A percentile compares a stretch with the other conserved stretches of the same genome.
These are phyloP conservation scores for Moesziomyces antarcticus DNA, from an alignment of 1,284 basidiomycete genomes.

Conservation along the genomic window DNA sequence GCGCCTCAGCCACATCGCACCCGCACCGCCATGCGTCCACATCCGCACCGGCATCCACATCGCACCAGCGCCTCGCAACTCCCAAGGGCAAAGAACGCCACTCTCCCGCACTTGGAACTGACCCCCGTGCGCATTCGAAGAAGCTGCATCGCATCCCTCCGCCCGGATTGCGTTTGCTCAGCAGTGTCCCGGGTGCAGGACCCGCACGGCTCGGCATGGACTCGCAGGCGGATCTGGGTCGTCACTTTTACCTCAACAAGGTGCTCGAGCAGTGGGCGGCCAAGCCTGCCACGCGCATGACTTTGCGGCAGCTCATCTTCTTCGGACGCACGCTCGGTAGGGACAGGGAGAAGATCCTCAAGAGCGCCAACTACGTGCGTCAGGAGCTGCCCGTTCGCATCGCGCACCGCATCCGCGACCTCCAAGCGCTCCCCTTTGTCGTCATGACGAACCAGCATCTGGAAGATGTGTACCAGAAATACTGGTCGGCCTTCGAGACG, in stretches of 20 bases:
- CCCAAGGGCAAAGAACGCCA: conserved; percentile 19
- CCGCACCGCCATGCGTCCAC: conserved; percentile 3
- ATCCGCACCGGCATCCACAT: conserved; percentile 5
- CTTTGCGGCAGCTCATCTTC: conserved; percentile 81
- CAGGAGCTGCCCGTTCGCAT: conserved; percentile 88
- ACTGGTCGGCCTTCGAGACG: conserved; percentile 69
- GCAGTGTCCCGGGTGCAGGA: conserved; percentile 1
- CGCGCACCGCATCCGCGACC: conserved; percentile 85
- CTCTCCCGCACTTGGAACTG: conserved; percentile 1
- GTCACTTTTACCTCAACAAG: conserved; percentile 85
- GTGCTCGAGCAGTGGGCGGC: conserved; percentile 84
- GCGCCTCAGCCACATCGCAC: background rate
- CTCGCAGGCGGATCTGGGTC: conserved; percentile 51
- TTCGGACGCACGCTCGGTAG: conserved; percentile 50
- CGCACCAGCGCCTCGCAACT: conserved; percentile 5
- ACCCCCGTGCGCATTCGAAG: background rate
- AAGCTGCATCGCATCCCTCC: conserved; percentile 4
- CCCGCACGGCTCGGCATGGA: conserved; percentile 28
- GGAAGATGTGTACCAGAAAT: conserved; percentile 80
- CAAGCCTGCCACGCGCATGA: conserved; percentile 78
- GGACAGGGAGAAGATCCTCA: conserved; percentile 58
- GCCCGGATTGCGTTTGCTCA: conserved; percentile 17
- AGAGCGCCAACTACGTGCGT: conserved; percentile 85
- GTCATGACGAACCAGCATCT: conserved; percentile 88
- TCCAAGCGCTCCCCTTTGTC: conserved; percentile 86